These are phyloP conservation scores for Fusarium irregulare DNA, from an alignment of 2,329 filamentous ascomycete genomes.

Conservation along the genomic window DNA sequence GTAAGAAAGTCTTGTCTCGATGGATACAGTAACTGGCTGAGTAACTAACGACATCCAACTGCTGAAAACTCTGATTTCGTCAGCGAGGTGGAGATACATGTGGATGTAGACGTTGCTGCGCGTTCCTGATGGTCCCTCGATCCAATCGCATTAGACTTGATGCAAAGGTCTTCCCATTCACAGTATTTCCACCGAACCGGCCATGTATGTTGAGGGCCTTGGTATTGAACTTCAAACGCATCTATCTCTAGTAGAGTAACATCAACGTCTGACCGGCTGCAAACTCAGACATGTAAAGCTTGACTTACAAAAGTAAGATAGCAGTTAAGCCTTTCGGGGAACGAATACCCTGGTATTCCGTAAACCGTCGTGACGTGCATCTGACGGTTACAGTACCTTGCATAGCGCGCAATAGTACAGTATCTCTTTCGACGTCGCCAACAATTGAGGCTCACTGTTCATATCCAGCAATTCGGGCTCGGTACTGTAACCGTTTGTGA, in stretches of 20 bases:
- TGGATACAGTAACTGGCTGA: too few relatives aligned
- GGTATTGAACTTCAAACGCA: background rate
- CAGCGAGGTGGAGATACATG: slow-evolving; percentile 35
- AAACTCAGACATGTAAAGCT: slow-evolving; percentile 7
- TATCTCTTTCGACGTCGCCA: background rate
- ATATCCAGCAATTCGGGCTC: slow-evolving; percentile 18
- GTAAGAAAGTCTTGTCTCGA: slow-evolving; percentile 15
- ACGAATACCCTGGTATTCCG: slow-evolving; percentile 9
- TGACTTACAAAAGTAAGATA: background rate
- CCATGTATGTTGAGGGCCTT: background rate
- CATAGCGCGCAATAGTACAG: background rate
- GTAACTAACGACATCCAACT: background rate
- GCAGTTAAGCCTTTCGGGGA: slow-evolving; percentile 18
- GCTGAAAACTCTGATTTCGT: slow-evolving; percentile 32
- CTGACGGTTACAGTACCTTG: slow-evolving; percentile 13
- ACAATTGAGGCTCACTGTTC: slow-evolving; percentile 34
- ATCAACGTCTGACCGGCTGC: slow-evolving; percentile 5
- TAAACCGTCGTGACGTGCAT: slow-evolving; percentile 29
- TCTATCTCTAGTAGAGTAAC: background rate
- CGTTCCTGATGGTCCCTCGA: background rate
- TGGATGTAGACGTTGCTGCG: slow-evolving; percentile 21
- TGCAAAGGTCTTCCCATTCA: background rate
- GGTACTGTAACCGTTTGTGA: background rate
- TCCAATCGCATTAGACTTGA: slow-evolving; percentile 1
- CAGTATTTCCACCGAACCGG: background rate